Base-by-base conservation (phyloP, 1,284 basidiomycete species). In the Fistulina hepatica region DNA sequence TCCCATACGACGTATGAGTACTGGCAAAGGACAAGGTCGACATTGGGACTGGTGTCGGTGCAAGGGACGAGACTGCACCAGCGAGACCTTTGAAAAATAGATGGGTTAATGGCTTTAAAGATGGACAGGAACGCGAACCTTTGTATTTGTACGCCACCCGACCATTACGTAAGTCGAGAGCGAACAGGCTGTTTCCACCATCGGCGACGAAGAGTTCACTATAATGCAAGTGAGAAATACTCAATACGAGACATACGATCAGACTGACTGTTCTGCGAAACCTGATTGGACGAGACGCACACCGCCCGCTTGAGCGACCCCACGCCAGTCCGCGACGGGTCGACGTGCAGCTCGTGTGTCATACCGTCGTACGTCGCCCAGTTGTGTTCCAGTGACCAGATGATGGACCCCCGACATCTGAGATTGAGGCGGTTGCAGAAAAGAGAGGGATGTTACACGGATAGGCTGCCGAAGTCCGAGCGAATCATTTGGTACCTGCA, bases 191-290 rank as follows among this genome's bases (percentile, higher is more conserved):
- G 28, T 69, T 74, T 4, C 77, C 77, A 40, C 71, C 66, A 55
- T 93, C 90, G 5, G 81, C 67, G 33, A 83, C 67, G 52, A 89
- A 90, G 1, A 76, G 57, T 55, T 92, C 81, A 51, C 88, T 91
- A 38, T 15, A 38, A 30, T 26, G 21, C 38, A 21, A 19, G 44
- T 20, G 10, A 42, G 28, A 33, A 34, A n/a, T 31, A 31, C n/a
- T 12, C 43, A 26, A 16, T 4, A 19, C 4, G 16, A 6, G 34
- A 40, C 32, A 6, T 6, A 6, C 28, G 8, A 38, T 21, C 15
- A n/a, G 39, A 64, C 83, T 44, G 51, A 90, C 88, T 90, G 63
- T 34, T 85, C 81, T 24, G 62, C 58, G 2, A 63, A 50, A 6
- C 85, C 83, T 21, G 66, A 66, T 48, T 77, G 69, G 1, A 91